phyloP scores from a whole-genome alignment of 345 rosid genomes.

The Carallia brachiata region DNA sequence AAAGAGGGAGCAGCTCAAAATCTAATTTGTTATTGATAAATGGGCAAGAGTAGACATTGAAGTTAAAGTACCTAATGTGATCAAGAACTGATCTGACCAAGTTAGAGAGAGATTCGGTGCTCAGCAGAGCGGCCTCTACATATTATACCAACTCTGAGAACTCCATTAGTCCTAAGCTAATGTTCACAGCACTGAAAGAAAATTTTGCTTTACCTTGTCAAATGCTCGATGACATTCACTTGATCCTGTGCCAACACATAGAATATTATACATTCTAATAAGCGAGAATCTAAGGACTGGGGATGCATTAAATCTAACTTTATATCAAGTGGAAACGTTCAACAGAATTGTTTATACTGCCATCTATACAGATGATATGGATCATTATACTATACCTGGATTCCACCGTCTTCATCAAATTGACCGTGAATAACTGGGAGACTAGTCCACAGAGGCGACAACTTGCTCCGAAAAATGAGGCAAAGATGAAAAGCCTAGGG shows the following conservation, averaged over 20 bases:
- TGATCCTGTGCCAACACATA: constrained; percentile 90
- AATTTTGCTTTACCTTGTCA: constrained; percentile 60
- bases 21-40: too few relatives aligned
- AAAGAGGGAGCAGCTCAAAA: background rate
- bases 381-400: constrained; percentile 54
- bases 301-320: background rate
- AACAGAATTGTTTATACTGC: background rate
- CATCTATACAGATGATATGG: background rate
- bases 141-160: constrained; percentile 51
- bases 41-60: too few relatives aligned
- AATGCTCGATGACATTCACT: constrained; percentile 74
- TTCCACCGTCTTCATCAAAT: constrained; percentile 94
- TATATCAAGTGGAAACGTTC: constrained; percentile 3
- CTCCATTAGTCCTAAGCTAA: background rate
- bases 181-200: background rate
- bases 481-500: constrained; percentile 66
- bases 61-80: constrained; percentile 63
- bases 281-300: constrained; percentile 9
- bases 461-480: constrained; percentile 75
- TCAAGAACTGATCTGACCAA: constrained; percentile 92
- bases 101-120: constrained; percentile 89
- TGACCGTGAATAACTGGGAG: constrained; percentile 91
- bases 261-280: constrained; percentile 45
- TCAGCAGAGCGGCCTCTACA: constrained; percentile 96
- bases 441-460: constrained; percentile 75